Conservation (phyloP, 2,329 filamentous ascomycete genomes). For the Trichoderma sp. region DNA sequence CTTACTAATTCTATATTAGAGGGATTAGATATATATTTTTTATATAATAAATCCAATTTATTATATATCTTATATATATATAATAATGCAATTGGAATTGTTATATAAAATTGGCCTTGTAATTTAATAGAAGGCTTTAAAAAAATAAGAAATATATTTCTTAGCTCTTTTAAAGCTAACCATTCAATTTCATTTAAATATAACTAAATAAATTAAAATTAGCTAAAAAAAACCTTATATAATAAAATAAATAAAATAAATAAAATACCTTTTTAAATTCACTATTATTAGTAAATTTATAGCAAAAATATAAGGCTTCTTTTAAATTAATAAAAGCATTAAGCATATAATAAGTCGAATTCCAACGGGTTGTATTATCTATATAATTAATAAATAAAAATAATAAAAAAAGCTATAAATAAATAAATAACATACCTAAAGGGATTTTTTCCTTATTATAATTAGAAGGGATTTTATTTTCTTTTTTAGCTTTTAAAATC, state of each 20-base stretch:
- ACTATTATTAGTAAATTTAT: background rate
- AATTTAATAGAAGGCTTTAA: background rate
- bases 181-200: background rate
- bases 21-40: no score
- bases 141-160: background rate
- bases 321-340: no score
- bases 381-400: no score
- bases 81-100: background rate
- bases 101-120: background rate
- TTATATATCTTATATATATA: background rate
- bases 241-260: background rate
- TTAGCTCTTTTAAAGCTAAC: background rate
- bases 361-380: no score
- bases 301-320: background rate
- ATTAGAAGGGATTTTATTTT: no score
- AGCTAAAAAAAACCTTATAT: background rate
- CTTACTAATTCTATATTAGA: no score
- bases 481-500: no score
- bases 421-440: no score
- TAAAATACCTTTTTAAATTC: background rate
- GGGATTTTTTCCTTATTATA: no score
- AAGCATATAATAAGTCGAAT: no score
- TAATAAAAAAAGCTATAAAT: no score
- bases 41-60: background rate
- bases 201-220: background rate